Percentiles rank a stretch among this genome's conserved stretches.
phyloP scores from a whole-genome alignment of 140 eudicot species.

The Erigeron philadelphicus region DNA sequence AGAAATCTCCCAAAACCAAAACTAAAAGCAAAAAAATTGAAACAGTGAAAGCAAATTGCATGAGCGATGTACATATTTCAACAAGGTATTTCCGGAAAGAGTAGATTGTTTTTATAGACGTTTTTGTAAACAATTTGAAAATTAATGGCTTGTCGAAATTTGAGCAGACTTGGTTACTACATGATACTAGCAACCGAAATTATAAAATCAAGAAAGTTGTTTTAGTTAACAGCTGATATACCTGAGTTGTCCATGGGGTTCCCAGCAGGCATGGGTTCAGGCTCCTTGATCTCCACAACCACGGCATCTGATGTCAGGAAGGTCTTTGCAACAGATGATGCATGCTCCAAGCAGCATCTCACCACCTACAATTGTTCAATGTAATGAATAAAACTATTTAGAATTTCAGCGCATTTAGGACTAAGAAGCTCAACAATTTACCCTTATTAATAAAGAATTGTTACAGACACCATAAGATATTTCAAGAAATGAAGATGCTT shows the following conservation, averaged over 20 bases:
- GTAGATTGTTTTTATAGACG: background rate
- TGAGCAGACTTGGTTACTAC: background rate
- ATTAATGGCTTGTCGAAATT: background rate
- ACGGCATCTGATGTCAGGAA: conserved; percentile 77
- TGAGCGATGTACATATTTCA: too few species aligned
- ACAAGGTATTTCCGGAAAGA: too few species aligned
- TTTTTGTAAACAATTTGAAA: background rate
- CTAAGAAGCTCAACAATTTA: background rate
- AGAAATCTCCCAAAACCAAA: background rate
- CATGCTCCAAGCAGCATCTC: conserved; percentile 53
- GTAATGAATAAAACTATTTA: background rate
- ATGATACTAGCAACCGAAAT: background rate
- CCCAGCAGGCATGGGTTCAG: conserved; percentile 42
- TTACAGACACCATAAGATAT: background rate
- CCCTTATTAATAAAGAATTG: background rate
- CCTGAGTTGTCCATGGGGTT: conserved; percentile 77
- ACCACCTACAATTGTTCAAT: conserved; percentile 33
- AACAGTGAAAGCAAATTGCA: background rate
- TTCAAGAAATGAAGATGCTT: conserved; percentile 9
- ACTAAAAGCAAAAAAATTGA: background rate
- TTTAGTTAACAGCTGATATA: background rate
- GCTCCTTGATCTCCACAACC: conserved; percentile 59
- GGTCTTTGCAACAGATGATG: conserved; percentile 61
- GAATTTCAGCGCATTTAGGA: background rate
- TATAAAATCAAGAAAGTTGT: background rate